Percentiles rank a stretch among this genome's conserved stretches.
Conservation (phyloP, 305 asterid species). For the Fraxinus greggii region DNA sequence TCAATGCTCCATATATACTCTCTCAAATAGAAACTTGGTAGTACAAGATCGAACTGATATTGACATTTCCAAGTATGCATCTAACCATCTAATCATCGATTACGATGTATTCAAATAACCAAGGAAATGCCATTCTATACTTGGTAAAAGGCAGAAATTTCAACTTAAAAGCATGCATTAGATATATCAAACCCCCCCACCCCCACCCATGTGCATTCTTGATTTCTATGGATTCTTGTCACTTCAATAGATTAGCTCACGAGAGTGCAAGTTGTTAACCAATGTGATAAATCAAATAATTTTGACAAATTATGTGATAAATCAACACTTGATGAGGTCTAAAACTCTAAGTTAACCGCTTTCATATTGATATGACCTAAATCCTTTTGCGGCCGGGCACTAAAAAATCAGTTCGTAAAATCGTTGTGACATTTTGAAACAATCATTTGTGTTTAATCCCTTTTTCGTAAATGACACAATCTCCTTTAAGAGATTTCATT, state of each 20-base stretch:
- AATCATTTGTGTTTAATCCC: not conserved
- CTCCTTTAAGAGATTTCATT: no score
- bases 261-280: conserved; percentile 3
- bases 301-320: not conserved
- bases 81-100: not conserved
- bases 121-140: not conserved
- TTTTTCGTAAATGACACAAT: not conserved
- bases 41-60: not conserved
- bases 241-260: conserved; percentile 24
- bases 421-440: not conserved
- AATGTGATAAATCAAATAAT: not conserved
- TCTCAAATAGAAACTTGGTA: not conserved
- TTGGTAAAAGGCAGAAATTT: not conserved
- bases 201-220: conserved; percentile 39
- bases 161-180: not conserved
- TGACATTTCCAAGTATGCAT: not conserved
- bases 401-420: not conserved
- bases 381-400: not conserved
- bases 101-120: not conserved
- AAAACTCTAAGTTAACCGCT: not conserved
- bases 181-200: not conserved
- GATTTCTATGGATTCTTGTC: conserved; percentile 27
- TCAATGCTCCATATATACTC: no score
- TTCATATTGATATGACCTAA: not conserved
- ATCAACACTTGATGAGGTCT: not conserved